Conservation (phyloP, 805 yeast genomes). For the Nakazawaea ernobii region DNA sequence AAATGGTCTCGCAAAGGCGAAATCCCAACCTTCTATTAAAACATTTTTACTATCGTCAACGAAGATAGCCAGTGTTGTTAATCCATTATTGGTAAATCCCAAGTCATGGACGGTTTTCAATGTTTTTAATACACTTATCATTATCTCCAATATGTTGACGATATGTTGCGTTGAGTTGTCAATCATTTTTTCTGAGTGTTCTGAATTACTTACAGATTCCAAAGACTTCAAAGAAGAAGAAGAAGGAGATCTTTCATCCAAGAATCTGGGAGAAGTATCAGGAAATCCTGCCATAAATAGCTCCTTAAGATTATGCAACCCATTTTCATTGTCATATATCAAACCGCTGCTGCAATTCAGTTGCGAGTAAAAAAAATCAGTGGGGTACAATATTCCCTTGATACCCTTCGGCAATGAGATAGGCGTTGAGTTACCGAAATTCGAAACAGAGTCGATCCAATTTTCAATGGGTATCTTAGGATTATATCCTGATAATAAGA, state of each 20-base stretch:
- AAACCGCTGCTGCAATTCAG: slow-evolving; percentile 3
- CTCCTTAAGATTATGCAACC: not conserved
- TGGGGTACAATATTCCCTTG: slow-evolving; percentile 6
- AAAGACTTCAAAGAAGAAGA: not conserved
- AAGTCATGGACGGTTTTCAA: slow-evolving; percentile 29
- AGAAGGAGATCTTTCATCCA: slow-evolving; percentile 5
- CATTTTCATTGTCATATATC: slow-evolving; percentile 3
- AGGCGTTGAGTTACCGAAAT: not conserved
- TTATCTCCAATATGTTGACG: slow-evolving; percentile 16
- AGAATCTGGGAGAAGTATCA: not conserved
- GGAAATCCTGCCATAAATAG: not conserved
- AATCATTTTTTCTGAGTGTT: not conserved
- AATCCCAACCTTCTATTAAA: slow-evolving; percentile 43
- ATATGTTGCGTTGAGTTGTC: slow-evolving; percentile 14
- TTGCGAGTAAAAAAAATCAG: slow-evolving; percentile 2
- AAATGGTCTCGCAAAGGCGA: slow-evolving; percentile 31
- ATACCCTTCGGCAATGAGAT: slow-evolving; percentile 4
- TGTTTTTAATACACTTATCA: slow-evolving; percentile 19
- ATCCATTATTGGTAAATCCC: slow-evolving; percentile 43
- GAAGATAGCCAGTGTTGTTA: slow-evolving; percentile 33
- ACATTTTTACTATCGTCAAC: slow-evolving; percentile 27
- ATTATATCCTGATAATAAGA: slow-evolving; percentile 2
- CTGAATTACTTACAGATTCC: not conserved
- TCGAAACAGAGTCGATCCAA: slow-evolving; percentile 1
- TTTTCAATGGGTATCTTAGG: not conserved